phyloP scores from a whole-genome alignment of 2,329 filamentous ascomycete genomes.

The Fonsecaea pedrosoi region DNA sequence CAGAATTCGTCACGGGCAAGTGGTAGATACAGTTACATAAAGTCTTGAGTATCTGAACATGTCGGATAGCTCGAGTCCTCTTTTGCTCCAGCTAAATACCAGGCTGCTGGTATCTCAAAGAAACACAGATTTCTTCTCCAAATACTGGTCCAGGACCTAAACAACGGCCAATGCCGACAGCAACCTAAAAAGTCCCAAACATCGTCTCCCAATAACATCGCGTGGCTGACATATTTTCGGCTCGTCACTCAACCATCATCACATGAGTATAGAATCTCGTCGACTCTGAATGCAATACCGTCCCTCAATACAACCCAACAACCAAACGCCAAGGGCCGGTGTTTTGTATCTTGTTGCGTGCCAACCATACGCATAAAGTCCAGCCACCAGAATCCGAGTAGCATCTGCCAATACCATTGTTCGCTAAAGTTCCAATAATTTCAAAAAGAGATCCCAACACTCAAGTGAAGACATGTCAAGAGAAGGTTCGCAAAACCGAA shows the following conservation, averaged over 20 bases:
- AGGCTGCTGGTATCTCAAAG: conserved; percentile 3
- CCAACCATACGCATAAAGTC: background rate
- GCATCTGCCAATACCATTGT: background rate
- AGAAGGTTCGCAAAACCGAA: background rate
- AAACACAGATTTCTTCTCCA: background rate
- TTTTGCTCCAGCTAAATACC: background rate
- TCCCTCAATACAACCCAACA: background rate
- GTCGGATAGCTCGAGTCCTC: background rate
- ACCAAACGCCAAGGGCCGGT: background rate
- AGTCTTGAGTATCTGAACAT: background rate
- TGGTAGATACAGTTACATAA: background rate
- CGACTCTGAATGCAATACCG: background rate
- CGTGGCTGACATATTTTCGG: background rate
- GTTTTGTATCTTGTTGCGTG: background rate
- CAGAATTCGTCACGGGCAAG: background rate
- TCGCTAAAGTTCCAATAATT: background rate
- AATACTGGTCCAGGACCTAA: background rate
- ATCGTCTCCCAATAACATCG: background rate
- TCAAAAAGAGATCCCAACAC: background rate
- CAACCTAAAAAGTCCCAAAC: background rate
- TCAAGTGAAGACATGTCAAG: background rate
- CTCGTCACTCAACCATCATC: background rate
- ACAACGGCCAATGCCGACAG: background rate
- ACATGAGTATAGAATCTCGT: background rate
- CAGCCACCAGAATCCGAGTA: background rate